phyloP scores from a whole-genome alignment of 1,139 yeast species.

The Yamadazyma sp. region DNA sequence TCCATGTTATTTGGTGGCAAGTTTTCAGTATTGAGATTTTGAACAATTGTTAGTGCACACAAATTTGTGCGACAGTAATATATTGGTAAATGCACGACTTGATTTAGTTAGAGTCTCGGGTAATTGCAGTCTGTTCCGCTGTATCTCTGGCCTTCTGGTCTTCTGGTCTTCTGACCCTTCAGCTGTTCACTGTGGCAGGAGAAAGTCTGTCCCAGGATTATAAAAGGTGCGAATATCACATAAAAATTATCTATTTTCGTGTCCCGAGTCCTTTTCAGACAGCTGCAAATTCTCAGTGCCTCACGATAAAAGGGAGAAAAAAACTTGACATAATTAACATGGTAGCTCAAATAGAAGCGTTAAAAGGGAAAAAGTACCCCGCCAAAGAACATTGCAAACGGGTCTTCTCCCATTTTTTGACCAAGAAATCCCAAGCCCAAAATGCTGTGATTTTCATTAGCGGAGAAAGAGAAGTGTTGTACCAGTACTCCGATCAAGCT shows the following conservation, averaged over 20 bases:
- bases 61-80: not conserved
- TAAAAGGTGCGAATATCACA: too few species aligned
- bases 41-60: not conserved
- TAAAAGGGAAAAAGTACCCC: conserved; percentile 58
- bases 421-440: conserved; percentile 18
- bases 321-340: conserved; percentile 1
- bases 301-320: conserved; percentile 1
- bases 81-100: too few species aligned
- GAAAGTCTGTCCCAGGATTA: too few species aligned
- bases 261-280: too few species aligned
- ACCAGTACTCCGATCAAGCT: conserved; percentile 79
- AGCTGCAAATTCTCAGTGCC: conserved; percentile 5
- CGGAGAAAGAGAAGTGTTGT: conserved; percentile 61
- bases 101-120: too few species aligned
- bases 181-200: too few species aligned
- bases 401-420: conserved; percentile 46
- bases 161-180: too few species aligned
- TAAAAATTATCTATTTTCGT: too few species aligned
- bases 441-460: conserved; percentile 53
- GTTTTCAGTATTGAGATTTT: conserved; percentile 2
- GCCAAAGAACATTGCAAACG: conserved; percentile 66
- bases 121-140: too few species aligned
- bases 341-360: conserved; percentile 15
- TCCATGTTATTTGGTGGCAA: conserved; percentile 47
- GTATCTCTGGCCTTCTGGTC: too few species aligned